phyloP scores from a whole-genome alignment of 1,284 basidiomycete genomes.

The Tetrapyrgos nigripes region DNA sequence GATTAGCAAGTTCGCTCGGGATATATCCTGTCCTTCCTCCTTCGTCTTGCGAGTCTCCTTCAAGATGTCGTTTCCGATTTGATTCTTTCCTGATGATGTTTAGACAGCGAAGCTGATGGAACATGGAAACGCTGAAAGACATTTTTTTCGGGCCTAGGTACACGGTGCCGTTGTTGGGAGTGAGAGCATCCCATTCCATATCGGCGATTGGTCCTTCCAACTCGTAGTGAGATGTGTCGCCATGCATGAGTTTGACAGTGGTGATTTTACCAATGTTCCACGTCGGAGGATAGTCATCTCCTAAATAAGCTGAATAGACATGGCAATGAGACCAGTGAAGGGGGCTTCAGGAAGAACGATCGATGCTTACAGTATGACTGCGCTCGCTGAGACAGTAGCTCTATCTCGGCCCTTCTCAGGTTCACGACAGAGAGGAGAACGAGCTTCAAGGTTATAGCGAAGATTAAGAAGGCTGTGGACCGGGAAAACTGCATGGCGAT shows the following conservation, averaged over 20 bases:
- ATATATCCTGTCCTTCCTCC: not conserved
- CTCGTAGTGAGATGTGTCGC: slow-evolving; percentile 23
- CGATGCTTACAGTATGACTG: too few species aligned
- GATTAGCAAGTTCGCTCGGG: slow-evolving; percentile 6
- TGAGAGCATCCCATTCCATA: slow-evolving; percentile 22
- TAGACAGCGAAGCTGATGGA: slow-evolving; percentile 32
- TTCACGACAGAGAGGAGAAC: too few species aligned
- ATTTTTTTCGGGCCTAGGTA: slow-evolving; percentile 15
- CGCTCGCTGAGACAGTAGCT: too few species aligned
- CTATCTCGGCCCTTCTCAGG: too few species aligned
- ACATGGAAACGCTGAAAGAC: slow-evolving; percentile 26
- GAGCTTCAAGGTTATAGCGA: too few species aligned
- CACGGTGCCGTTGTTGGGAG: slow-evolving; percentile 18
- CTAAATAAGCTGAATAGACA: too few species aligned
- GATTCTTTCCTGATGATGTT: slow-evolving; percentile 25
- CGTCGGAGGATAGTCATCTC: too few species aligned
- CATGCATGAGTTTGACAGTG: slow-evolving; percentile 13
- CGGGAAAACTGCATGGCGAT: too few species aligned
- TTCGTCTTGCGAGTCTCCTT: not conserved
- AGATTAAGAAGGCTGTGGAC: too few species aligned
- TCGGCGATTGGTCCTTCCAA: slow-evolving; percentile 17
- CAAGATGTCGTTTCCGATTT: too few species aligned
- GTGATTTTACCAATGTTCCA: not conserved
- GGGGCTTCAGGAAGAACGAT: too few species aligned
- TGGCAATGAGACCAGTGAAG: too few species aligned